phyloP scores from a whole-genome alignment of 2,329 filamentous ascomycete genomes.

The Lasiodiplodia citricola region DNA sequence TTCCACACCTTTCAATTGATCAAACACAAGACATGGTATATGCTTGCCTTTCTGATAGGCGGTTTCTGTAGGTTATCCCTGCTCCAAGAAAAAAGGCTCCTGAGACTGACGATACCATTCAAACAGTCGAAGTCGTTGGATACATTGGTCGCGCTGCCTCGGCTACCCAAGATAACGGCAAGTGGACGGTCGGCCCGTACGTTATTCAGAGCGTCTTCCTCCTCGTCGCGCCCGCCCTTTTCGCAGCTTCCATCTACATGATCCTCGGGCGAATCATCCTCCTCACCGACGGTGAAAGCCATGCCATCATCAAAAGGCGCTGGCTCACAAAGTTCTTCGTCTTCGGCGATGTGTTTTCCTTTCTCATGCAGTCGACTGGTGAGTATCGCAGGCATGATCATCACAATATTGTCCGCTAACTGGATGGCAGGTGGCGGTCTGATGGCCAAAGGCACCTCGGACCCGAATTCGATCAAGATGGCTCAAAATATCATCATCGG shows the following conservation, averaged over 20 bases:
- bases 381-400: background rate
- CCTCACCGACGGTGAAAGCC: conserved; percentile 40
- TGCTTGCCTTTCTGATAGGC: conserved; percentile 59
- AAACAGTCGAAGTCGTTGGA: conserved; percentile 56
- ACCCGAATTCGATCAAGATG: background rate
- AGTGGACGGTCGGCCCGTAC: conserved; percentile 44
- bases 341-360: conserved; percentile 49
- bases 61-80: conserved; percentile 50
- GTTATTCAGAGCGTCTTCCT: conserved; percentile 52
- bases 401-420: background rate
- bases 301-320: conserved; percentile 41
- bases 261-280: conserved; percentile 48
- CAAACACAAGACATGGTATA: conserved; percentile 54
- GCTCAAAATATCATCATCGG: conserved; percentile 30
- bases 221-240: conserved; percentile 54
- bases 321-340: conserved; percentile 52
- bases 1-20: conserved; percentile 48
- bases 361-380: conserved; percentile 44
- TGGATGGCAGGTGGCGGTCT: background rate
- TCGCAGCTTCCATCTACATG: conserved; percentile 56
- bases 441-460: conserved; percentile 3
- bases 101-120: background rate
- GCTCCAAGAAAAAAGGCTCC: background rate
- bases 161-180: conserved; percentile 37
- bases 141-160: conserved; percentile 51